phyloP scores from a whole-genome alignment of 2,329 filamentous ascomycete genomes.

The Penicillium sp. region DNA sequence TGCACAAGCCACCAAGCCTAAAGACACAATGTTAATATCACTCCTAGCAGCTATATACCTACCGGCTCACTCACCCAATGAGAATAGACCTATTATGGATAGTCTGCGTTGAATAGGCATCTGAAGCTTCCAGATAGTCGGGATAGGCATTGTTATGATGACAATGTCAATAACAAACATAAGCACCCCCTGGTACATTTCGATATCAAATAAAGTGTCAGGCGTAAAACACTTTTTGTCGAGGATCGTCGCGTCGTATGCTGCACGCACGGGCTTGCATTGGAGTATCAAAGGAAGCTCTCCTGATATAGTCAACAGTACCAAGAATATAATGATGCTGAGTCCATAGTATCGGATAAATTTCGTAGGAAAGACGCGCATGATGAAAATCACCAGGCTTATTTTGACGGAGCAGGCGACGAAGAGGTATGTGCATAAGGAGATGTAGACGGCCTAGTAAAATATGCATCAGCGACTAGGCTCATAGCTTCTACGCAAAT shows the following conservation, averaged over 20 bases:
- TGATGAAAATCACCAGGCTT: constrained; percentile 21
- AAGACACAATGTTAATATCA: not conserved
- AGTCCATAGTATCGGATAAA: constrained; percentile 9
- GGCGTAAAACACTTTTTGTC: constrained; percentile 10
- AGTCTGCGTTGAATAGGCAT: constrained; percentile 17
- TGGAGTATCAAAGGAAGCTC: constrained; percentile 17
- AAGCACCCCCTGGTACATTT: constrained; percentile 20
- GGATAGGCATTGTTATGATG: constrained; percentile 25
- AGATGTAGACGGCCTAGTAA: constrained; percentile 13
- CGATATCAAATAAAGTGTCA: constrained; percentile 12
- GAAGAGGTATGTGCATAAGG: constrained; percentile 16
- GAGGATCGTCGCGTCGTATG: constrained; percentile 14
- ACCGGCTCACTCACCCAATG: constrained; percentile 1
- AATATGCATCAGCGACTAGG: not conserved
- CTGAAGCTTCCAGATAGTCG: constrained; percentile 23
- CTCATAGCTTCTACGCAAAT: not conserved
- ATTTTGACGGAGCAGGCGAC: constrained; percentile 17
- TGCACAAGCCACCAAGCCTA: constrained; percentile 6
- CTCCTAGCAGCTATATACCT: not conserved
- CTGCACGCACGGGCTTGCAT: constrained; percentile 15
- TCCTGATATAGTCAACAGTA: constrained; percentile 18
- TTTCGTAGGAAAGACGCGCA: constrained; percentile 21
- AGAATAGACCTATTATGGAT: constrained; percentile 7
- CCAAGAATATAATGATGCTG: constrained; percentile 17
- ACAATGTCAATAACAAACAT: constrained; percentile 24